phyloP scores from a whole-genome alignment of 140 eudicot genomes.

The Oenanthe javanica region DNA sequence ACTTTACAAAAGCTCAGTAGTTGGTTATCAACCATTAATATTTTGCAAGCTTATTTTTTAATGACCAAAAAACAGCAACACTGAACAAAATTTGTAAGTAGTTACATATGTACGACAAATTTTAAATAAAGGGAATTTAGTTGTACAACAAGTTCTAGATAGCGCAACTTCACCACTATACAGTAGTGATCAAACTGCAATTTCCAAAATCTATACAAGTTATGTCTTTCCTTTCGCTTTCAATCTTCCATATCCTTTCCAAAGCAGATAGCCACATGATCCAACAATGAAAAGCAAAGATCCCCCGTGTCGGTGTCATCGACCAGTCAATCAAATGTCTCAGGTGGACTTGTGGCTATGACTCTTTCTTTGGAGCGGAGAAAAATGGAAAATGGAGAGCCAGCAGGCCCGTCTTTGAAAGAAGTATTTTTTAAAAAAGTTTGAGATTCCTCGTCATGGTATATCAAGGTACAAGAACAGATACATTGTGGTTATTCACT shows the following conservation, averaged over 20 bases:
- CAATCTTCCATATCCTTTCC: neutral
- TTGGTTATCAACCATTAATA: neutral
- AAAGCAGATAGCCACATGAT: neutral
- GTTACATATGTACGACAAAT: neutral
- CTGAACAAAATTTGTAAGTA: neutral
- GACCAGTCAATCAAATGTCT: neutral
- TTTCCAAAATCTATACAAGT: neutral
- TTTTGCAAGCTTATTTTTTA: neutral
- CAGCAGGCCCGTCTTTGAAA: neutral
- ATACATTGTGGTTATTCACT: neutral
- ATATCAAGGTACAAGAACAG: conserved; percentile 1
- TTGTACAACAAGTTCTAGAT: neutral
- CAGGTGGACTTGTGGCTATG: neutral
- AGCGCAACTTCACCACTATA: neutral
- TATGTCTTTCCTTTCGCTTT: neutral
- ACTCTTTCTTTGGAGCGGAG: neutral
- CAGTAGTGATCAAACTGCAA: neutral
- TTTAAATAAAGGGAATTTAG: neutral
- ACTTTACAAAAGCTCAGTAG: neutral
- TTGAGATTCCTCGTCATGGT: neutral
- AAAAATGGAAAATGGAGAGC: neutral
- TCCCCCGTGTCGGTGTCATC: neutral
- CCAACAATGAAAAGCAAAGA: neutral
- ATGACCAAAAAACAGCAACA: neutral
- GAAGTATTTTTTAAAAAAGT: neutral